phyloP scores from a whole-genome alignment of 495 filamentous ascomycete genomes.

The Annulohypoxylon maeteangense region DNA sequence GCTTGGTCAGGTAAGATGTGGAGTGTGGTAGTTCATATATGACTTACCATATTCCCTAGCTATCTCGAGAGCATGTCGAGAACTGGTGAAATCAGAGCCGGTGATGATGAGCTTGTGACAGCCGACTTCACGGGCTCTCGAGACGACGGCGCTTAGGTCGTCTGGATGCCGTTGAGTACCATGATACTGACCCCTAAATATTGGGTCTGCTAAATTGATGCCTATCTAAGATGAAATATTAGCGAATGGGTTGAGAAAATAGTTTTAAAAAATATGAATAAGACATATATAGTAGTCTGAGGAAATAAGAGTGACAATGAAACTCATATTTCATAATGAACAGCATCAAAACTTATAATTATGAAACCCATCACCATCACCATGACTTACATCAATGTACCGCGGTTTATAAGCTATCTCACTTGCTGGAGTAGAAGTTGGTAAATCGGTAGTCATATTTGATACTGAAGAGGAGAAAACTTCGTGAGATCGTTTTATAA shows the following conservation, averaged over 20 bases:
- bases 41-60: constrained; percentile 75
- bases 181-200: constrained; percentile 86
- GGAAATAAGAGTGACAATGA: background rate
- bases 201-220: constrained; percentile 91
- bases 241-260: background rate
- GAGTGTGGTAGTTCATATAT: background rate
- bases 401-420: constrained; percentile 54
- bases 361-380: background rate
- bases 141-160: constrained; percentile 80
- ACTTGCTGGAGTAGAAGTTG: constrained; percentile 2
- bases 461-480: constrained; percentile 13
- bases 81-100: constrained; percentile 86
- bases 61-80: constrained; percentile 76
- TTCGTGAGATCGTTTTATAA: constrained; percentile 18
- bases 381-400: constrained; percentile 68
- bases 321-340: background rate
- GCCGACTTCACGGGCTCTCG: constrained; percentile 78
- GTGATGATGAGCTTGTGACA: constrained; percentile 93
- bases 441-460: constrained; percentile 40
- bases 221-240: constrained; percentile 66
- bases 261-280: no score
- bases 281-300: background rate
- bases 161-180: constrained; percentile 81
- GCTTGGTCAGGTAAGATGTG: background rate
- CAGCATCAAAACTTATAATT: background rate